Evolutionary conservation across 176 grass and related monocot species (phyloP).

Genomic region (Panicum miliaceum): DNA sequence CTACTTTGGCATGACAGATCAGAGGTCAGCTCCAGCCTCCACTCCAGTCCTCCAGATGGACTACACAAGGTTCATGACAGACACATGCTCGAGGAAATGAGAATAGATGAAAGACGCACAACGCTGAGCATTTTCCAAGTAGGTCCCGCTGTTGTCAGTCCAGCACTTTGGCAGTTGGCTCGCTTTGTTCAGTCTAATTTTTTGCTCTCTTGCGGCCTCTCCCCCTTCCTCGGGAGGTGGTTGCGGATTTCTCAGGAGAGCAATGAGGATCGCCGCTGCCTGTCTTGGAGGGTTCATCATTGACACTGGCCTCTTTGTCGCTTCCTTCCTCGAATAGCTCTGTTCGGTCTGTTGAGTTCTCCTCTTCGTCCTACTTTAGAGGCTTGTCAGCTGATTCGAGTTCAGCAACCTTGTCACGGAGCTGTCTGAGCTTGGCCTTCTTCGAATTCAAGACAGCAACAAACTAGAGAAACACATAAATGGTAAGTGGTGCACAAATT

Average conservation of each 20-base stretch:
- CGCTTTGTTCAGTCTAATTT: neutral
- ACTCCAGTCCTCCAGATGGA: neutral
- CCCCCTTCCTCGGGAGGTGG: conserved; percentile 27
- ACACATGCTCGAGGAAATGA: neutral
- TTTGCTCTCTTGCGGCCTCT: conserved; percentile 48
- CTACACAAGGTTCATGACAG: conserved; percentile 23
- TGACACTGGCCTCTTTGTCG: conserved; percentile 51
- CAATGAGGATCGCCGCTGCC: conserved; percentile 39
- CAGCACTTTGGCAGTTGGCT: conserved; percentile 6
- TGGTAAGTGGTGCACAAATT: conserved; percentile 17
- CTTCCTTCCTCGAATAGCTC: conserved; percentile 56
- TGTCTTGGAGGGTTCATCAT: conserved; percentile 52
- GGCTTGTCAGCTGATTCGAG: conserved; percentile 60
- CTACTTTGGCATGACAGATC: neutral
- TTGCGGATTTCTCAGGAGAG: conserved; percentile 46
- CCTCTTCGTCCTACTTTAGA: conserved; percentile 52
- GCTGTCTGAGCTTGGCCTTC: conserved; percentile 82
- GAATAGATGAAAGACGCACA: conserved; percentile 9
- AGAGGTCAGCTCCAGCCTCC: neutral
- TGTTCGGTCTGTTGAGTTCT: conserved; percentile 68
- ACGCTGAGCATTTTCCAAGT: neutral
- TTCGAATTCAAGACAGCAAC: conserved; percentile 86
- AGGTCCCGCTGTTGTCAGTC: conserved; percentile 4
- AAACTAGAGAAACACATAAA: conserved; percentile 58
- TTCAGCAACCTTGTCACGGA: conserved; percentile 61